Evolutionary conservation across 306 rosid genomes (phyloP).

Genomic region (Lathyrus oleraceus): DNA sequence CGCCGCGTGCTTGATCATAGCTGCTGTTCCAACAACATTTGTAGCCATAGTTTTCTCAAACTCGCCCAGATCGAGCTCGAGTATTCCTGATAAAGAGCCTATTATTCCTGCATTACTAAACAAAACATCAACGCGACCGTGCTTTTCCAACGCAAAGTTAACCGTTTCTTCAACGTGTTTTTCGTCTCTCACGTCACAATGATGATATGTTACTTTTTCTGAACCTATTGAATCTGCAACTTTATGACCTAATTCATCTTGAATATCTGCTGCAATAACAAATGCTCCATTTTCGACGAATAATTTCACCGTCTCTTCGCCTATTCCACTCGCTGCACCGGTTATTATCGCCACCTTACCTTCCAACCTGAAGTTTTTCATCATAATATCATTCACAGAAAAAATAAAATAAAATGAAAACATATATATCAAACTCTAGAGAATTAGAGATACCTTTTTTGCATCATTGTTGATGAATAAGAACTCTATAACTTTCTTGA

Average conservation of each 20-base stretch:
- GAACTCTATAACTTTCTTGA: slow-evolving; percentile 18
- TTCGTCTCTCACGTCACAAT: slow-evolving; percentile 84
- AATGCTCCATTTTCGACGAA: slow-evolving; percentile 70
- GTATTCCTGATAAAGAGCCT: slow-evolving; percentile 58
- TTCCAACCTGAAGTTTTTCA: slow-evolving; percentile 49
- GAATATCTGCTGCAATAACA: slow-evolving; percentile 69
- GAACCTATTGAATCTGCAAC: slow-evolving; percentile 56
- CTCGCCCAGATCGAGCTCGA: slow-evolving; percentile 65
- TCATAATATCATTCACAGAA: background rate
- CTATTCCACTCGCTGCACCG: slow-evolving; percentile 89
- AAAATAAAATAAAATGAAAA: slow-evolving; percentile 3
- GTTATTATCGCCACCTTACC: slow-evolving; percentile 86
- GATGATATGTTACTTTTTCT: slow-evolving; percentile 56
- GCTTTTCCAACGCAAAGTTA: slow-evolving; percentile 51
- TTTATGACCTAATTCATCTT: slow-evolving; percentile 68
- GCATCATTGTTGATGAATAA: slow-evolving; percentile 44
- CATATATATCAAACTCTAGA: slow-evolving; percentile 22
- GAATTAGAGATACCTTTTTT: slow-evolving; percentile 43
- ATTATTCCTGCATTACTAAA: slow-evolving; percentile 86
- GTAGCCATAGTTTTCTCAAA: slow-evolving; percentile 64
- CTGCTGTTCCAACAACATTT: slow-evolving; percentile 72
- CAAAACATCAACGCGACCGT: slow-evolving; percentile 63
- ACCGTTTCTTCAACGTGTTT: slow-evolving; percentile 64
- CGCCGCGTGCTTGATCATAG: slow-evolving; percentile 65
- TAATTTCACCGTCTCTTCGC: slow-evolving; percentile 65